These are phyloP conservation scores for Nitzschia sp. DNA, from an alignment of 108 stramenopile species.

Conservation along the genomic window DNA sequence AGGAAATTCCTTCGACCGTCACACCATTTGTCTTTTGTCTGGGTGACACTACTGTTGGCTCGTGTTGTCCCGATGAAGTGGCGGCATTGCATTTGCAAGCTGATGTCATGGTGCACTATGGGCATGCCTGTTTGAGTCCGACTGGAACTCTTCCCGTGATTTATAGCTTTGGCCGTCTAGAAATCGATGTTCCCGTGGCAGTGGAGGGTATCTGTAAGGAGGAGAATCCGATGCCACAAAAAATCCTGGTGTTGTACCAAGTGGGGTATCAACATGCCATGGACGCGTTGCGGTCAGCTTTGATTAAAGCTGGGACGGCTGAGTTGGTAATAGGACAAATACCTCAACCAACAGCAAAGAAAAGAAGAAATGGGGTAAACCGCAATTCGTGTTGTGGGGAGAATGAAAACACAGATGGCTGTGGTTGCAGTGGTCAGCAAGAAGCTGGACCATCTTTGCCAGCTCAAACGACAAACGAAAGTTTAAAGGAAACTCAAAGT, in stretches of 20 bases:
- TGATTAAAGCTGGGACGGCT: slow-evolving; percentile 23
- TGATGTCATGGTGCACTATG: slow-evolving; percentile 90
- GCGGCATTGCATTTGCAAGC: slow-evolving; percentile 92
- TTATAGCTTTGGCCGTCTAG: slow-evolving; percentile 70
- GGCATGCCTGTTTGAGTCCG: slow-evolving; percentile 82
- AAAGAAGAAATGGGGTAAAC: neutral
- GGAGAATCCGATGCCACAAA: neutral
- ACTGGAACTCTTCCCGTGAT: slow-evolving; percentile 63
- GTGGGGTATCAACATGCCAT: slow-evolving; percentile 83
- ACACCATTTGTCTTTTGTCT: slow-evolving; percentile 83
- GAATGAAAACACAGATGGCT: neutral
- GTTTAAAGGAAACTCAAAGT: neutral
- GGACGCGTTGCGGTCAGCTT: slow-evolving; percentile 41
- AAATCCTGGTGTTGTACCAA: slow-evolving; percentile 77
- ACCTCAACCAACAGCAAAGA: slow-evolving; percentile 20
- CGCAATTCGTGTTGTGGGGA: neutral
- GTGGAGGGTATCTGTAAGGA: slow-evolving; percentile 14
- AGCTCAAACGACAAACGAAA: neutral
- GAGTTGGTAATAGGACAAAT: slow-evolving; percentile 30
- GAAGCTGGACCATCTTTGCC: neutral
- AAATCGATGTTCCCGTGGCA: slow-evolving; percentile 29
- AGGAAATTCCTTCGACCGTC: slow-evolving; percentile 7
- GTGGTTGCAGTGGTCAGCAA: slow-evolving; percentile 25
- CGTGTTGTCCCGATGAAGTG: slow-evolving; percentile 95
- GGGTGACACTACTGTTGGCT: slow-evolving; percentile 93